phyloP scores from a whole-genome alignment of 2,329 filamentous ascomycete species.

The Nannizziopsis arthrosporioides region DNA sequence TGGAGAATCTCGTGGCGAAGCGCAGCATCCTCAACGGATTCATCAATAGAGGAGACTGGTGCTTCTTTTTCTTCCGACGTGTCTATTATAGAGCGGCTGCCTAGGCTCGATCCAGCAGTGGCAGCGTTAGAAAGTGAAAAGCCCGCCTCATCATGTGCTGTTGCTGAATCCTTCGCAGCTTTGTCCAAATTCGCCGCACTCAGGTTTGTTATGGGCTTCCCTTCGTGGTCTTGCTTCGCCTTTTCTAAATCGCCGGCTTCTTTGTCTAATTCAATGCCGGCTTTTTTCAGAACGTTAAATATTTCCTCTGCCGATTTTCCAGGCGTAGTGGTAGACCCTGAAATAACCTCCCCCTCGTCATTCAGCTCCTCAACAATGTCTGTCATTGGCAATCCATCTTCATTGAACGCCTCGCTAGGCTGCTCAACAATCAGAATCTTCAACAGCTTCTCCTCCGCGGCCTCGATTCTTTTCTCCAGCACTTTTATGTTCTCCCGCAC shows the following conservation, averaged over 20 bases:
- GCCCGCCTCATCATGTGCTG: background rate
- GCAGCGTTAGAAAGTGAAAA: constrained; percentile 5
- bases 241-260: background rate
- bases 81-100: background rate
- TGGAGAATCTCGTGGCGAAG: constrained; percentile 79
- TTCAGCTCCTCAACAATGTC: constrained; percentile 91
- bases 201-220: background rate
- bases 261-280: constrained; percentile 46
- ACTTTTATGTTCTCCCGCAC: constrained; percentile 68
- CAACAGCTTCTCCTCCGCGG: constrained; percentile 57
- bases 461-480: constrained; percentile 59
- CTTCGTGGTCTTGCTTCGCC: background rate
- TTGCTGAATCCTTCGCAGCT: background rate
- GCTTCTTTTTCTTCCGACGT: constrained; percentile 7
- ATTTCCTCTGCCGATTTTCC: constrained; percentile 57
- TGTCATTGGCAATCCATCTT: constrained; percentile 62
- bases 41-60: constrained; percentile 56
- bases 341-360: constrained; percentile 75
- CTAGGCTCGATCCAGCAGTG: constrained; percentile 1
- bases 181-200: background rate
- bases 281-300: constrained; percentile 61
- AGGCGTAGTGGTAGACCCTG: constrained; percentile 53
- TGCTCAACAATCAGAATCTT: constrained; percentile 50
- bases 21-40: constrained; percentile 67
- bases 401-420: constrained; percentile 39